Evolutionary conservation across 768 basidiomycete species (phyloP).

Genomic region (Kwoniella bestiolae): DNA sequence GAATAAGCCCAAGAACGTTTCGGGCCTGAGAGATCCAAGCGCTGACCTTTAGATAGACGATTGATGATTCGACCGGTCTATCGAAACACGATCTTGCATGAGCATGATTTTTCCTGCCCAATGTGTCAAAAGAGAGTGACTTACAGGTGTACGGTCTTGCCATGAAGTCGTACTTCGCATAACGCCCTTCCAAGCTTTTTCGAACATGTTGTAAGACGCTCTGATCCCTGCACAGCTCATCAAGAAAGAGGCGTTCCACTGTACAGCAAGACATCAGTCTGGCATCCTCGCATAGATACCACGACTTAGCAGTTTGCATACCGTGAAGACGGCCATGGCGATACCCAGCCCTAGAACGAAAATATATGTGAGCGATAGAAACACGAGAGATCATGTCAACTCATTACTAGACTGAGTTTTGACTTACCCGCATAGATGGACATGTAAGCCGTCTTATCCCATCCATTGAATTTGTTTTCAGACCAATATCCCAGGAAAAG

Average conservation of each 20-base stretch:
- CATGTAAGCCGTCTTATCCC: slow-evolving; percentile 71
- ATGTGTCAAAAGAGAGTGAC: too few species aligned
- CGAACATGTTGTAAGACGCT: slow-evolving; percentile 64
- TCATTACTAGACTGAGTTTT: too few species aligned
- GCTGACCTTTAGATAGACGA: slow-evolving; percentile 38
- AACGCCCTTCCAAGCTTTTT: slow-evolving; percentile 64
- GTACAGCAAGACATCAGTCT: too few species aligned
- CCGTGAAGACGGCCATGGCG: slow-evolving; percentile 28
- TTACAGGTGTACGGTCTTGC: slow-evolving; percentile 68
- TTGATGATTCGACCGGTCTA: slow-evolving; percentile 48
- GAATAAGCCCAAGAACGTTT: too few species aligned
- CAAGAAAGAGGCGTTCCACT: slow-evolving; percentile 37
- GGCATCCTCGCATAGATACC: too few species aligned
- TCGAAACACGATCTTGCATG: too few species aligned
- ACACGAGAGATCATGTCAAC: too few species aligned
- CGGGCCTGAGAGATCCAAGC: too few species aligned
- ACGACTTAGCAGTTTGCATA: too few species aligned
- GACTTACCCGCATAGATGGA: slow-evolving; percentile 60
- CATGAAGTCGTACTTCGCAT: slow-evolving; percentile 68
- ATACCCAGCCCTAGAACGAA: slow-evolving; percentile 33
- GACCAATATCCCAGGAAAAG: slow-evolving; percentile 81
- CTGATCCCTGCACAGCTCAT: slow-evolving; percentile 52
- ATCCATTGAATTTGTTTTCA: slow-evolving; percentile 63
- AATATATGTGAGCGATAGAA: neutral
- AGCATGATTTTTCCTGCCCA: too few species aligned